Base-by-base conservation (phyloP, 2,329 filamentous ascomycete species). In the Botryosphaeria agaves region DNA sequence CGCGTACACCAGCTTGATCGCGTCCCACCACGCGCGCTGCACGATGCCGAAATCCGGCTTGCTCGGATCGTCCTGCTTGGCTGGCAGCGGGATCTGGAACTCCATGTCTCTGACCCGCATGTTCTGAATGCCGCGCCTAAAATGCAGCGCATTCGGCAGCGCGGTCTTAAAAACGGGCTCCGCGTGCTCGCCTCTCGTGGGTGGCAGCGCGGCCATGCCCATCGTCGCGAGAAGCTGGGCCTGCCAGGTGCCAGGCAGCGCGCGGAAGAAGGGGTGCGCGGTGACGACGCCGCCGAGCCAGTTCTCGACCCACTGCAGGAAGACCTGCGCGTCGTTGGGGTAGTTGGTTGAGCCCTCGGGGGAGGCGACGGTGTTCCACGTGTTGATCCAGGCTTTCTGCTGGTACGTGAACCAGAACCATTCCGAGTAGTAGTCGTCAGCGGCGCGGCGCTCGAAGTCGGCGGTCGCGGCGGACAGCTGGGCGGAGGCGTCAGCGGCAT, bases 401-500 rank as follows among this genome's bases (percentile, higher is more conserved):
- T 55, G 53, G 32, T 59, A 61, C 0, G 61, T 53, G 35, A 64
- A 64, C 61, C 60, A 65, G 38, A 64, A 64, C 57, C 57, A 64
- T 37, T 65, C 60, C 14, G 48, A 43, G 32, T 64, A 64, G 36
- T 59, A 63, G 29, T 55, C 48, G 18, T 56, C 49, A 0, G 41
- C 40, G 9, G 56, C 56, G 3, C 49, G 44, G 2, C 42, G 36
- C 34, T 58, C 48, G 34, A 63, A 64, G 0, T 49, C 44, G 4
- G 25, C 36, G 4, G 52, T 44, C 2, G 58, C 54, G 1, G 37
- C 36, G 7, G 42, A 42, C n/a, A 53, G 45, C 31, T 54, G 40
- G 14, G 46, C 42, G 3, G 43, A 39, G 2, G 48, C 52, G 32
- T 49, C 45, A 2, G 44, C 39, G 14, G 44, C 26, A 23, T 42